Conservation (phyloP, 805 yeast genomes). For the Pichia paraexigua region DNA sequence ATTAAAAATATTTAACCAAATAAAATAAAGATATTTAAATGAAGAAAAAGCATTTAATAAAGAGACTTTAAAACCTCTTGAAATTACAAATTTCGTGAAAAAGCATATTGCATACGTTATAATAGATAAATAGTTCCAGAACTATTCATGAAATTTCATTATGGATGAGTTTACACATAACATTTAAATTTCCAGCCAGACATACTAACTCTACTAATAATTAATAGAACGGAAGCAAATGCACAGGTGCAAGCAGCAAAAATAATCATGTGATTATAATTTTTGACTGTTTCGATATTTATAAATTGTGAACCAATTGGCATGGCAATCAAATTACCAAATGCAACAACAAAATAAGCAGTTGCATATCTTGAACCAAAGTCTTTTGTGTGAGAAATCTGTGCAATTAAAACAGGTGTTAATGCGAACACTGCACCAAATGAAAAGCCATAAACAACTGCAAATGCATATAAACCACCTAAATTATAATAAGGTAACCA, state of each 20-base stretch:
- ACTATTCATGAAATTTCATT: neutral
- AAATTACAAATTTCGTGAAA: neutral
- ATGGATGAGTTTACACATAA: slow-evolving; percentile 12
- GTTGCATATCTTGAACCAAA: slow-evolving; percentile 68
- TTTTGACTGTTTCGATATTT: slow-evolving; percentile 18
- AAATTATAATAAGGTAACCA: slow-evolving; percentile 51
- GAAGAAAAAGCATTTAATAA: too few relatives aligned
- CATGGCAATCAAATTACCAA: slow-evolving; percentile 37
- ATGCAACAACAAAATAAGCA: slow-evolving; percentile 52
- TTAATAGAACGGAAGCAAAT: slow-evolving; percentile 13
- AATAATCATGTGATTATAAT: slow-evolving; percentile 21
- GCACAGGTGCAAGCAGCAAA: slow-evolving; percentile 21
- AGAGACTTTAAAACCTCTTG: neutral
- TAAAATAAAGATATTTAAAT: too few relatives aligned
- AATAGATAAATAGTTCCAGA: neutral
- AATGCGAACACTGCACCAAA: slow-evolving; percentile 52
- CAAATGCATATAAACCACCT: slow-evolving; percentile 41
- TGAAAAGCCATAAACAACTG: slow-evolving; percentile 42
- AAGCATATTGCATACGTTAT: neutral
- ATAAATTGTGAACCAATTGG: slow-evolving; percentile 45
- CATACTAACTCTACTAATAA: slow-evolving; percentile 12
- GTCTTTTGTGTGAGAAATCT: slow-evolving; percentile 47
- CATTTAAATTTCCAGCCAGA: slow-evolving; percentile 24
- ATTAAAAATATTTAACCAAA: too few relatives aligned
- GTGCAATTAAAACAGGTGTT: slow-evolving; percentile 55